Base-by-base conservation (phyloP, 2,329 filamentous ascomycete genomes). In the Trichophyton simii region DNA sequence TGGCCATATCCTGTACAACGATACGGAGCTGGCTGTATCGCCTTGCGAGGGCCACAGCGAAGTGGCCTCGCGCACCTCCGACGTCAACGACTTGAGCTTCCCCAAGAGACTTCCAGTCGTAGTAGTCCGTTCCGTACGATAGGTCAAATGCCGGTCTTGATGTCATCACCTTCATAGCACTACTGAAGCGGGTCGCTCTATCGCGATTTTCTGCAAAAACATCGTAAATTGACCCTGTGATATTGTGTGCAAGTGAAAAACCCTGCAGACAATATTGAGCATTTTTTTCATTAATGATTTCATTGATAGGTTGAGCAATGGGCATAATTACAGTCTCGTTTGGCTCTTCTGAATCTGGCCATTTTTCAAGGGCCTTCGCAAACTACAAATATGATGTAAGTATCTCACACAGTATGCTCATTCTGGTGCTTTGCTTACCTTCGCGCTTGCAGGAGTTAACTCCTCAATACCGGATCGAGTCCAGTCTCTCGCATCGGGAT, bases 241-340 rank as follows among this genome's bases (percentile, higher is more conserved):
- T 20, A 63, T 58, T 20, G 59, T 63, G 15, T 52, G 60, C 58
- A 55, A 59, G n/a, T 31, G 61, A 58, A 58, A 64, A 3, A 48
- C 61, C 36, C 60, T 63, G 11, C 59, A 70, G 67, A 57, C 72
- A 71, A 25, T 71, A 69, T 61, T 72, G 71, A 20, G 72, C 63
- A 22, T 71, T 68, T 1, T 44, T 44, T 48, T 58, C 28, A 31
- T 31, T 31, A 31, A 58, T 59, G 13, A 22, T 52, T 52, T 28
- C 18, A 18, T 52, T 15, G 11, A 28, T 11, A 1, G 2, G 13
- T 22, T 7, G 28, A 31, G 6, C 5, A 1, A 31, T 4, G 25
- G 48, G 48, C 4, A 22, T 18, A 18, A 15, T 31, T 36, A 57
- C 54, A n/a, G 54, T 57, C n/a, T 57, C 54, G 22, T 57, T 57